Evolutionary conservation across 257 asterid species (phyloP), one percentile per base, ranked within the genome.

Genomic region (Dorcoceras hygrometricum): DNA sequence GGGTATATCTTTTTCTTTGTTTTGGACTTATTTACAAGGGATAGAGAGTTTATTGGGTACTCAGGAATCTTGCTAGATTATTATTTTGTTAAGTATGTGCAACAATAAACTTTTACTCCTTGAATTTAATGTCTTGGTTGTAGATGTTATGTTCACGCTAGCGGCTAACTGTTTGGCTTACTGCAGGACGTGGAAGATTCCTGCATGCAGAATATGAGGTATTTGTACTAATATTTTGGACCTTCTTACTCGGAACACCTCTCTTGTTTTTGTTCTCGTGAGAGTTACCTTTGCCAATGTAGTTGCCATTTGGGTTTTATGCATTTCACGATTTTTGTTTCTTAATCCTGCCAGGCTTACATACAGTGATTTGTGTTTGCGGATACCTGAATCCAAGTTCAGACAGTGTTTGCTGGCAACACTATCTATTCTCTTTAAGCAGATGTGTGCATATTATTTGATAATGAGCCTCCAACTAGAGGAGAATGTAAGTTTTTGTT

Each of bases 361-460:
- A 39, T 94, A 87, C 88, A 89, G 99, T 69, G 99, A 91, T 81
- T 82, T 94, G 76, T 94, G 98, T 86, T 77, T 69, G 75, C 88
- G 78, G 77, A 85, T 94, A 77, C 93, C 99, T 16, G 99, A 94
- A 79, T 86, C 99, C 77, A 90, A 87, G 87, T 89, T 89, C 75
- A 87, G 98, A 84, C 86, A 82, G 78, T 94, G 96, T 75, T 82
- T 94, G 74, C 78, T 89, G 63, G 96, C 93, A 74, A 86, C 95
- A 56, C 82, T 90, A 65, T 91, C 94, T 56, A 93, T 78, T 65
- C 83, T 91, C 71, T 94, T 90, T 80, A 86, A 86, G 89, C 76
- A 89, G 79, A 91, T 94, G 99, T 87, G 95, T 73, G 87, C 95
- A 6, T 94, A 94, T 83, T 83, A 87, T 83, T 90, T 90, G 57